A percentile compares a stretch with the other conserved stretches of the same genome.
Evolutionary conservation across 139 green algal species (phyloP).

Genomic region (Tetradesmus obliquus): DNA sequence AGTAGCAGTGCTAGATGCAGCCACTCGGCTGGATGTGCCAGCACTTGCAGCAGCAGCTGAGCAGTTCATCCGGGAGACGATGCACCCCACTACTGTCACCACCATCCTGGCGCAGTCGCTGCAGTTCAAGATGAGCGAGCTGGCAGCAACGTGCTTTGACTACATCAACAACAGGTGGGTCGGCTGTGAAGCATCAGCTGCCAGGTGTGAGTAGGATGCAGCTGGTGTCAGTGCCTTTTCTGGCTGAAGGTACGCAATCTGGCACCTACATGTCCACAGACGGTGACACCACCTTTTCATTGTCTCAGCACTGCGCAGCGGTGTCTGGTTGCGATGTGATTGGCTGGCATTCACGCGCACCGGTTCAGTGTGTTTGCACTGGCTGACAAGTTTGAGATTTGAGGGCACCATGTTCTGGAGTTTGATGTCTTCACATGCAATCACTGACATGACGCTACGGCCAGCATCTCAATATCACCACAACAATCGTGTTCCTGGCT

Average conservation of each 20-base stretch:
- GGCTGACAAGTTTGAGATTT: too few species aligned
- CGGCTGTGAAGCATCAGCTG: neutral
- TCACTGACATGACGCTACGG: too few species aligned
- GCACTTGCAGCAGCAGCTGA: slow-evolving; percentile 49
- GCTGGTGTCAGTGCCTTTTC: neutral
- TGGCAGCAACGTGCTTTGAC: slow-evolving; percentile 38
- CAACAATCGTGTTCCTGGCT: too few species aligned
- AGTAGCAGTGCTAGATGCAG: slow-evolving; percentile 53
- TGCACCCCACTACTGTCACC: slow-evolving; percentile 41
- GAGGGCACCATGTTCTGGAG: too few species aligned
- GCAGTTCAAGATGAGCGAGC: slow-evolving; percentile 47
- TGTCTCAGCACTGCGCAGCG: too few species aligned
- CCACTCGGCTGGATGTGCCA: slow-evolving; percentile 51
- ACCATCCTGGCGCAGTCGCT: slow-evolving; percentile 51
- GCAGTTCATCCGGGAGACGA: slow-evolving; percentile 16
- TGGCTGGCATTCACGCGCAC: neutral
- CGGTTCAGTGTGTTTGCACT: too few species aligned
- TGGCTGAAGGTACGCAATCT: neutral
- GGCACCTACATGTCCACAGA: too few species aligned
- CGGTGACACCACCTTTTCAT: too few species aligned
- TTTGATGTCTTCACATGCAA: too few species aligned
- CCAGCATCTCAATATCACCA: too few species aligned
- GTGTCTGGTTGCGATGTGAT: neutral
- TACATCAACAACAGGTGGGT: slow-evolving; percentile 45
- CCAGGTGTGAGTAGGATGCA: neutral